Base-by-base conservation (phyloP, 2,329 filamentous ascomycete species). In the Colletotrichum falcatum region DNA sequence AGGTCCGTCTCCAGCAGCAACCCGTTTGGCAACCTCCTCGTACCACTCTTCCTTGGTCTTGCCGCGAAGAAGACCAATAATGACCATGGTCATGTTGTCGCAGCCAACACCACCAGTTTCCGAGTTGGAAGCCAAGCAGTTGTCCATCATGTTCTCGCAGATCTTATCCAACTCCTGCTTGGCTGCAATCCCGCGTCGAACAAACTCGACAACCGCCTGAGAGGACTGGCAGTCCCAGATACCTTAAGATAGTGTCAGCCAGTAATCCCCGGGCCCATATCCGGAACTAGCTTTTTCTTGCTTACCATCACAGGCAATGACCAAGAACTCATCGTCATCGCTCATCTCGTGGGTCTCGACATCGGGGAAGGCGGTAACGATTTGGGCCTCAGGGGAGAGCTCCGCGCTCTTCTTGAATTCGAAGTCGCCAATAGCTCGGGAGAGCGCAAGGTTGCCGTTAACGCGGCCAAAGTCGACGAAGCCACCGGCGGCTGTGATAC, bases 61-160 rank as follows among this genome's bases (percentile, higher is more conserved):
- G 81, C 95, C 96, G 78, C 93, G 90, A 75, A 99, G 88, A 79
- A 99, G 90, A 75, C 92, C 96, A 78, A 99, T 85, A 74, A 99
- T 88, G 76, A 92, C 86, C 92, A 99, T 98, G 75, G 96, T 99
- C 96, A 99, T 99, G 87, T 99, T 99, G 86, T 99, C 96, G 82
- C 96, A 99, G 72, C 96, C 96, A 72, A 99, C 95, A 73, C 96
- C 96, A 65, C 96, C 96, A 39, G 95, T 98, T 84, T 99, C 96
- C 75, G 95, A 97, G 88, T 97, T 98, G 72, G 95, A 97, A 49
- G 96, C 95, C 74, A 99, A 87, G 80, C 96, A 99, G 85, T 98
- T 99, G 86, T 99, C 95, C 96, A 99, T 99, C 94, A 99, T 97
- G 85, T 99, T 99, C 84, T 99, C 96, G 82, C 95, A 98, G 78